Evolutionary conservation across 202 grass and related monocot genomes (phyloP).

Genomic region (Setaria italica): DNA sequence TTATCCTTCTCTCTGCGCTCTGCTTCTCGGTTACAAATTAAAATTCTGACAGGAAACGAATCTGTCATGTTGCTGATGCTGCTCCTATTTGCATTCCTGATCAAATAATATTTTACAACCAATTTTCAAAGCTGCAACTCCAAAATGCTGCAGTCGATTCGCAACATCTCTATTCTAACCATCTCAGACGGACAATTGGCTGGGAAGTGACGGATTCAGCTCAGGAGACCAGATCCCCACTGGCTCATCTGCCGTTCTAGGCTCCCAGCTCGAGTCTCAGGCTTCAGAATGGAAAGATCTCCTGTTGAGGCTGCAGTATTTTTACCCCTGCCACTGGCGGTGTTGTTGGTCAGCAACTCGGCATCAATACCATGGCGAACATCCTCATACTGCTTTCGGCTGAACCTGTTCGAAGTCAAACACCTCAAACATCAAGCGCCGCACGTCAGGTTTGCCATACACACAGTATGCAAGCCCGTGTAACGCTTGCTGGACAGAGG

Average conservation of each 20-base stretch:
- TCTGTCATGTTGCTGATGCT: neutral
- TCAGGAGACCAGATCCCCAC: neutral
- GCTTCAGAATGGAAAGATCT: constrained; percentile 5
- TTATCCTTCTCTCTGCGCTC: neutral
- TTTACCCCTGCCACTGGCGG: neutral
- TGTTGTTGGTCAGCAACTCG: constrained; percentile 9
- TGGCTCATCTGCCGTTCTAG: neutral
- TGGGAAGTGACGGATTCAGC: neutral
- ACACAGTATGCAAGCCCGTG: constrained; percentile 86
- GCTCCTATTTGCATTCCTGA: constrained; percentile 25
- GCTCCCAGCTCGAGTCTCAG: neutral
- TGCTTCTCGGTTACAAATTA: neutral
- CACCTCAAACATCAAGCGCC: constrained; percentile 94
- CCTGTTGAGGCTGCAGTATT: constrained; percentile 2
- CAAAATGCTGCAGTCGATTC: neutral
- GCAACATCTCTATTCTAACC: constrained; percentile 35
- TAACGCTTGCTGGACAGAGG: constrained; percentile 85
- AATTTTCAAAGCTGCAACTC: constrained; percentile 38
- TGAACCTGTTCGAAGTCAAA: constrained; percentile 98
- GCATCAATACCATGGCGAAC: neutral
- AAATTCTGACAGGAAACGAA: neutral
- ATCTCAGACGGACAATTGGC: neutral
- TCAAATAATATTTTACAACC: constrained; percentile 44
- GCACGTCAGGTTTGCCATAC: constrained; percentile 89
- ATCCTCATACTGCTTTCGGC: constrained; percentile 79